These are phyloP conservation scores for Podospora didyma DNA, from an alignment of 495 filamentous ascomycete genomes.

Conservation along the genomic window DNA sequence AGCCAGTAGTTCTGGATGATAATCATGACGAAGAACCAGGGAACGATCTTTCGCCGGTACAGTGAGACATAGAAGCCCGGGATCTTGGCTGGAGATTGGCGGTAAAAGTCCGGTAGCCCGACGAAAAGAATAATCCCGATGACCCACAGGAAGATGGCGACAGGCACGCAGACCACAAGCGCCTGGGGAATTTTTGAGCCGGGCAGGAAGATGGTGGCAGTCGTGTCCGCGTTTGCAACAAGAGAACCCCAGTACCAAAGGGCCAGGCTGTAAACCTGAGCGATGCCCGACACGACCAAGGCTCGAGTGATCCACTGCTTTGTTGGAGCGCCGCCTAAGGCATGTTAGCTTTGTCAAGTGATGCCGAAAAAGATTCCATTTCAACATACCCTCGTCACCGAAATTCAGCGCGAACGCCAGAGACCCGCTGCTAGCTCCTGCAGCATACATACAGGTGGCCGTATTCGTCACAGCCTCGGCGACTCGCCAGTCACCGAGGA, in stretches of 20 bases:
- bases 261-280: constrained; percentile 59
- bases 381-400: constrained; percentile 49
- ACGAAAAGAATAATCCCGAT: constrained; percentile 50
- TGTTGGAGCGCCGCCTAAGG: constrained; percentile 47
- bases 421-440: constrained; percentile 56
- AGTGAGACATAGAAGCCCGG: constrained; percentile 57
- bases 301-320: constrained; percentile 64
- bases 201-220: constrained; percentile 20
- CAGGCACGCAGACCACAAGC: constrained; percentile 45
- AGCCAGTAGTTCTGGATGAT: constrained; percentile 67
- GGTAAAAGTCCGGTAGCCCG: constrained; percentile 63
- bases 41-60: constrained; percentile 54
- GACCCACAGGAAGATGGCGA: constrained; percentile 49
- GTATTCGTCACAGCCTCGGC: constrained; percentile 52
- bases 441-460: constrained; percentile 57
- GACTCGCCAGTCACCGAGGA: constrained; percentile 30
- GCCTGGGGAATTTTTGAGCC: constrained; percentile 30
- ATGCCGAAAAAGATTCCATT: not conserved
- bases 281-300: constrained; percentile 58
- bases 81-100: constrained; percentile 62
- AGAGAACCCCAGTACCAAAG: constrained; percentile 64
- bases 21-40: constrained; percentile 59
- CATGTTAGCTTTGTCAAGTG: not conserved
- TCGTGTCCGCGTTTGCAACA: constrained; percentile 29
- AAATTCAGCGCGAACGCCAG: constrained; percentile 67